These are phyloP conservation scores for Linum lewisii DNA, from an alignment of 345 rosid genomes.

Conservation along the genomic window DNA sequence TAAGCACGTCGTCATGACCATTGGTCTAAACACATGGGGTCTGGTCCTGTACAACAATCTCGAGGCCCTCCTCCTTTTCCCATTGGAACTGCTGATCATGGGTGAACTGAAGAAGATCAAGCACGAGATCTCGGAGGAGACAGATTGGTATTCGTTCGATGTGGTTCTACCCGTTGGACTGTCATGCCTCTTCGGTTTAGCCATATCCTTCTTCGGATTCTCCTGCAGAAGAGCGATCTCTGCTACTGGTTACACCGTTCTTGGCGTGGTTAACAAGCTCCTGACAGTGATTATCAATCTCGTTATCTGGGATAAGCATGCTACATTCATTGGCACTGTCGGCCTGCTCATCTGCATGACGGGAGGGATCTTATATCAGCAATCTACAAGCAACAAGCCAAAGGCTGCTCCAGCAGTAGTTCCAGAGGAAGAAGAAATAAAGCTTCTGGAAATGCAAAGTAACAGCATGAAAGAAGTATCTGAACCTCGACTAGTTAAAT, in stretches of 20 bases:
- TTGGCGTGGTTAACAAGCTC: conserved; percentile 89
- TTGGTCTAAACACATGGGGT: conserved; percentile 90
- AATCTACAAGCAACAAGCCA: conserved; percentile 64
- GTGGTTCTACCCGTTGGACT: conserved; percentile 81
- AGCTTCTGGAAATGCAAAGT: conserved; percentile 65
- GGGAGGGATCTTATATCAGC: conserved; percentile 92
- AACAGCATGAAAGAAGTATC: conserved; percentile 25
- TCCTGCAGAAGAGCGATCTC: conserved; percentile 90
- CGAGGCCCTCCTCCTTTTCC: conserved; percentile 85
- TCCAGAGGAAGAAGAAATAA: conserved; percentile 58
- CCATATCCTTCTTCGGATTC: conserved; percentile 95
- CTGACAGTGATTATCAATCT: conserved; percentile 83
- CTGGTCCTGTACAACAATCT: conserved; percentile 93
- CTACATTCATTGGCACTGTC: conserved; percentile 61
- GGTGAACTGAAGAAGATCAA: conserved; percentile 84
- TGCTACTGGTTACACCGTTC: conserved; percentile 97
- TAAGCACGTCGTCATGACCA: conserved; percentile 97
- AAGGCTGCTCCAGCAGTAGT: conserved; percentile 32
- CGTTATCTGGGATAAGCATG: conserved; percentile 91
- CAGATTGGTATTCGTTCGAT: conserved; percentile 66
- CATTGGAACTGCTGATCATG: conserved; percentile 85
- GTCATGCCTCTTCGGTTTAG: conserved; percentile 77
- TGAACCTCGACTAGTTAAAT: conserved; percentile 12
- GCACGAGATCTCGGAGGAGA: conserved; percentile 60
- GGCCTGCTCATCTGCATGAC: conserved; percentile 86